phyloP scores from a whole-genome alignment of 83 land plant species.

The Picea mariana region DNA sequence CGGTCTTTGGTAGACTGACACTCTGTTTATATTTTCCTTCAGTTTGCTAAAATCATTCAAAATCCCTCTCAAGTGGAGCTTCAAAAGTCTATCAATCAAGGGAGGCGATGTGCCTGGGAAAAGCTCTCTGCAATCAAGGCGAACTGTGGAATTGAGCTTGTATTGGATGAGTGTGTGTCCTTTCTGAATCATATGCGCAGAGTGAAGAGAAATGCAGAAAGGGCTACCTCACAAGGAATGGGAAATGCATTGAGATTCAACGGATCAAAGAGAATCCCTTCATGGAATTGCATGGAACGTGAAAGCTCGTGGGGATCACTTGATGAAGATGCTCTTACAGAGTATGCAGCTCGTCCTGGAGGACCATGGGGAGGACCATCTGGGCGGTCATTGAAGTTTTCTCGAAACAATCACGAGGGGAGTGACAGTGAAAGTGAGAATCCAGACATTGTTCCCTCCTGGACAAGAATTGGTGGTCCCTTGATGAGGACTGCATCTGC shows the following conservation, averaged over 20 bases:
- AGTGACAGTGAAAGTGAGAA: slow-evolving; percentile 91
- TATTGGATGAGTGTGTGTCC: slow-evolving; percentile 95
- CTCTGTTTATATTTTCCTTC: slow-evolving; percentile 13
- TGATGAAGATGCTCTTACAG: slow-evolving; percentile 74
- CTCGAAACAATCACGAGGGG: slow-evolving; percentile 62
- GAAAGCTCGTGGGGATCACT: slow-evolving; percentile 95
- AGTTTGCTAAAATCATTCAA: slow-evolving; percentile 95
- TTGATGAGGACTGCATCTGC: slow-evolving; percentile 98
- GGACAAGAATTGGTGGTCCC: slow-evolving; percentile 98
- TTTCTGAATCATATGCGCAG: slow-evolving; percentile 93
- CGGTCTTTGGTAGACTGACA: background rate
- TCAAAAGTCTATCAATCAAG: slow-evolving; percentile 96
- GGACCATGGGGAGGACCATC: slow-evolving; percentile 47
- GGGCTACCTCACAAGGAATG: slow-evolving; percentile 66
- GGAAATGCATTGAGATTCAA: slow-evolving; percentile 44
- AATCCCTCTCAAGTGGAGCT: slow-evolving; percentile 84
- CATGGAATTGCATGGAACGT: slow-evolving; percentile 96
- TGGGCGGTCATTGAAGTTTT: slow-evolving; percentile 34
- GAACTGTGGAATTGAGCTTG: slow-evolving; percentile 97
- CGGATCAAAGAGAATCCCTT: slow-evolving; percentile 90
- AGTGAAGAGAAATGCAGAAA: slow-evolving; percentile 74
- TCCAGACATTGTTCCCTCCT: slow-evolving; percentile 61
- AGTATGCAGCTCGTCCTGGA: slow-evolving; percentile 43
- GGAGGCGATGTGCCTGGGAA: slow-evolving; percentile 96
- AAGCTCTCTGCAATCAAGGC: slow-evolving; percentile 98